Evolutionary conservation across 2,329 filamentous ascomycete genomes (phyloP), one percentile per base, ranked within the genome.

Genomic region (Lecanicillium sp.): DNA sequence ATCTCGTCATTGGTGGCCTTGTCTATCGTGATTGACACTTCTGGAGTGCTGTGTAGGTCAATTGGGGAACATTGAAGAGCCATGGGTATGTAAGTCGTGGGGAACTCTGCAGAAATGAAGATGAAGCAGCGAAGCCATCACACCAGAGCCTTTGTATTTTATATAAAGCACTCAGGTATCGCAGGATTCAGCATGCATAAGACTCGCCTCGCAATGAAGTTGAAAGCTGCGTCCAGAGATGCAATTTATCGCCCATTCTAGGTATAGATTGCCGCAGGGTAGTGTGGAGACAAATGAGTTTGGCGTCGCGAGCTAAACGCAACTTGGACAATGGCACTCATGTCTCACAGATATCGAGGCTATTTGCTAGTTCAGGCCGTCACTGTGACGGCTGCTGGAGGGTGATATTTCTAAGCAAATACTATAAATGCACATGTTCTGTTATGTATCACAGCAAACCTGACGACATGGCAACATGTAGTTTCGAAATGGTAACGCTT

Each of bases 371-470:
- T n/a, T n/a, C n/a, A n/a, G n/a, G n/a, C n/a, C n/a, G n/a, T n/a
- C n/a, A n/a, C n/a, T n/a, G n/a, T n/a, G n/a, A n/a, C n/a, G n/a
- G n/a, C n/a, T n/a, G n/a, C n/a, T 67, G 10, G 26, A 30, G 30
- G 29, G 17, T 32, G 5, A 12, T 12, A 41, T 30, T 30, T 3
- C 3, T 41, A 30, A 41, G 17, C 70, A 7, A 67, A 63, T 7
- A 74, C 66, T n/a, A n/a, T n/a, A n/a, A n/a, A n/a, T n/a, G n/a
- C n/a, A n/a, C n/a, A n/a, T n/a, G n/a, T n/a, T n/a, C n/a, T n/a
- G n/a, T n/a, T n/a, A n/a, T n/a, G n/a, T n/a, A n/a, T n/a, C n/a
- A n/a, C n/a, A n/a, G n/a, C n/a, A n/a, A n/a, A n/a, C n/a, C n/a
- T n/a, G n/a, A n/a, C n/a, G n/a, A n/a, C n/a, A n/a, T n/a, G n/a